These are phyloP conservation scores for Penicillium macrosclerotiorum DNA, from an alignment of 495 filamentous ascomycete species.

Conservation along the genomic window DNA sequence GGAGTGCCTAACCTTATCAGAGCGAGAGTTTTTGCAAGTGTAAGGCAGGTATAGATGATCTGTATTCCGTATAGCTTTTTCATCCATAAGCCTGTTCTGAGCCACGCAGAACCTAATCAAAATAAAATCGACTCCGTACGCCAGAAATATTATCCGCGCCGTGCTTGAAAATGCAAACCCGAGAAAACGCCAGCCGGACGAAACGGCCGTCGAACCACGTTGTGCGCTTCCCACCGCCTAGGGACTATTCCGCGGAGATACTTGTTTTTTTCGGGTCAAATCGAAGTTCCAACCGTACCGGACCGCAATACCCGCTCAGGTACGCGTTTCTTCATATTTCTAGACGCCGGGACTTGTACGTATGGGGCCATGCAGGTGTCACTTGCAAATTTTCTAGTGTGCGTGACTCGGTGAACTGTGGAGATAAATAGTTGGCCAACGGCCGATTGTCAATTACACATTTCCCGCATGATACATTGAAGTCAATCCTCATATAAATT, in stretches of 20 bases:
- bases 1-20: slow-evolving; percentile 2
- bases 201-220: slow-evolving; percentile 6
- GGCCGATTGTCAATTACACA: background rate
- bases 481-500: background rate
- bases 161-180: background rate
- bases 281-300: background rate
- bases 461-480: background rate
- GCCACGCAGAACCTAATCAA: too few relatives aligned
- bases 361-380: too few relatives aligned
- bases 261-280: slow-evolving; percentile 8
- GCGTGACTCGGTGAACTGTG: background rate
- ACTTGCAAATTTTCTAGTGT: too few relatives aligned
- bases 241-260: slow-evolving; percentile 23
- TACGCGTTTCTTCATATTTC: slow-evolving; percentile 1
- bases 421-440: slow-evolving; percentile 5
- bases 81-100: too few relatives aligned
- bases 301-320: background rate
- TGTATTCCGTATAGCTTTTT: too few relatives aligned
- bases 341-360: too few relatives aligned
- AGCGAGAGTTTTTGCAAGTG: background rate
- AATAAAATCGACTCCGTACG: too few relatives aligned
- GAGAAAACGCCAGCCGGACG: slow-evolving; percentile 11
- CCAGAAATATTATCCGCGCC: too few relatives aligned
- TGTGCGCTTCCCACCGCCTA: background rate
- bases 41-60: background rate